These are phyloP conservation scores for Trebouxia sp. DNA, from an alignment of 139 green algal species.

Conservation along the genomic window DNA sequence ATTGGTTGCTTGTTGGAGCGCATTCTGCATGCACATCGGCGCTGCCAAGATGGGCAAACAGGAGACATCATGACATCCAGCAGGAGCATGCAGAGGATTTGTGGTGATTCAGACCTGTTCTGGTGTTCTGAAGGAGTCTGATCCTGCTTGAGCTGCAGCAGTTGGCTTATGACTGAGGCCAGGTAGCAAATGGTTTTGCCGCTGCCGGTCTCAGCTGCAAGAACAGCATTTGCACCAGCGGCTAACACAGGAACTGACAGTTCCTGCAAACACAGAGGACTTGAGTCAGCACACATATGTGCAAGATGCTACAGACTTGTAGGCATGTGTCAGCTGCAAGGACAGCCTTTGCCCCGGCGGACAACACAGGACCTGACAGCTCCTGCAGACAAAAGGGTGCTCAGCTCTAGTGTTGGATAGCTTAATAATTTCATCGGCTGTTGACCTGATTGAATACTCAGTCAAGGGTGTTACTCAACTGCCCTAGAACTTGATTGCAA, in stretches of 20 bases:
- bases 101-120: neutral
- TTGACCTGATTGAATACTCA: too few species aligned
- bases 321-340: neutral
- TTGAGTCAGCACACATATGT: neutral
- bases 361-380: neutral
- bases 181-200: constrained; percentile 97
- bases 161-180: constrained; percentile 66
- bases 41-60: neutral
- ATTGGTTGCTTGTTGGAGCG: too few species aligned
- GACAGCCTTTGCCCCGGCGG: neutral
- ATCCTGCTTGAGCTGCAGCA: constrained; percentile 43
- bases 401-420: too few species aligned
- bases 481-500: too few species aligned
- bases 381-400: too few species aligned
- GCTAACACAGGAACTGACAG: constrained; percentile 60
- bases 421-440: too few species aligned
- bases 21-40: neutral
- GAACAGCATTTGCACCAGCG: constrained; percentile 68
- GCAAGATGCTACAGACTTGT: neutral
- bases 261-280: constrained; percentile 48
- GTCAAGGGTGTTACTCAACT: too few species aligned
- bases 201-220: constrained; percentile 95
- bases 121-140: neutral
- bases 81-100: too few species aligned
- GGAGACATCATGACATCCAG: neutral